These are phyloP conservation scores for Arabis alpina DNA, from an alignment of 345 rosid genomes.

Conservation along the genomic window DNA sequence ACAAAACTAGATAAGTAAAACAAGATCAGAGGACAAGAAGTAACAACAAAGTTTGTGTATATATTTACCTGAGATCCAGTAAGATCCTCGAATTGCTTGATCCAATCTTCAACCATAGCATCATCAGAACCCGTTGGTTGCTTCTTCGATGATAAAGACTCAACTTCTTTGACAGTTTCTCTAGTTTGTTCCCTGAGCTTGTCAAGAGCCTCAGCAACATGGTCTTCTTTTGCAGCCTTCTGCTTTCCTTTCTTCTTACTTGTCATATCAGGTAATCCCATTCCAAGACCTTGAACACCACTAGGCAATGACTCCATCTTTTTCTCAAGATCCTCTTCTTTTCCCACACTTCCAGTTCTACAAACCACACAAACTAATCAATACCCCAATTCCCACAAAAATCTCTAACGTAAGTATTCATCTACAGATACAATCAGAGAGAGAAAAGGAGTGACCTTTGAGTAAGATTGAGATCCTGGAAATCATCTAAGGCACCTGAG, in stretches of 20 bases:
- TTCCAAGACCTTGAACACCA: constrained; percentile 86
- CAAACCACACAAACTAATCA: constrained; percentile 21
- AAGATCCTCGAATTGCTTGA: constrained; percentile 94
- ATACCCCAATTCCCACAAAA: background rate
- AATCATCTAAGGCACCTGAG: constrained; percentile 98
- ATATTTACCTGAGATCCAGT: constrained; percentile 72
- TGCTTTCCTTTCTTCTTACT: constrained; percentile 83
- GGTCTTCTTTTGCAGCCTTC: constrained; percentile 66
- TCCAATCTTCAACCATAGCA: constrained; percentile 92
- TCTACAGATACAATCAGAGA: too few relatives aligned
- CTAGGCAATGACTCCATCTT: constrained; percentile 53
- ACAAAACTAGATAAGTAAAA: background rate
- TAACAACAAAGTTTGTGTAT: background rate
- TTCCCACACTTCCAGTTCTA: constrained; percentile 52
- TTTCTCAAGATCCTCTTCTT: constrained; percentile 48
- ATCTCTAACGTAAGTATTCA: background rate
- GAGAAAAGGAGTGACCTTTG: constrained; percentile 47
- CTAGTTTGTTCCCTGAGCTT: constrained; percentile 84
- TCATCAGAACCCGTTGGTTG: constrained; percentile 58
- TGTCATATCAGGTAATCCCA: constrained; percentile 91
- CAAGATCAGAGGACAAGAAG: background rate
- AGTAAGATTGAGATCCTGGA: constrained; percentile 82
- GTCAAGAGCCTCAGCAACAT: constrained; percentile 81
- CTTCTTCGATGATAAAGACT: constrained; percentile 60
- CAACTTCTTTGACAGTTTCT: constrained; percentile 84